phyloP scores from a whole-genome alignment of 2,329 filamentous ascomycete species.

The Aspergillus phoenicis region DNA sequence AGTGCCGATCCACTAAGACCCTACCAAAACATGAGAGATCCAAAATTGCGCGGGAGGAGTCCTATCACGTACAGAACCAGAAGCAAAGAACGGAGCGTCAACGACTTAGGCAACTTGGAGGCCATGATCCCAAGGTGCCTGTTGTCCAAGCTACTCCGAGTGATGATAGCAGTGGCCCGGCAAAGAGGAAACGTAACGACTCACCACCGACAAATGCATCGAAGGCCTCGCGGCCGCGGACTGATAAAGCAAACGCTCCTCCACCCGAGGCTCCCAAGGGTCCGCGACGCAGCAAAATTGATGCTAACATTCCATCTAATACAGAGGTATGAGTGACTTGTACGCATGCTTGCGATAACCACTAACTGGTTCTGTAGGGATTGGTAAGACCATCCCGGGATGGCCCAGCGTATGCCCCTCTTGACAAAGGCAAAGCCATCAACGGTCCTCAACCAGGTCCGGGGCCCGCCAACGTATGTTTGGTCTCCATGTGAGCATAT shows the following conservation, averaged over 20 bases:
- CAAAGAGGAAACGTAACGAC: conserved; percentile 40
- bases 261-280: conserved; percentile 29
- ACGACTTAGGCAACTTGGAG: conserved; percentile 46
- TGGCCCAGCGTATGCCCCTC: conserved; percentile 33
- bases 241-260: conserved; percentile 26
- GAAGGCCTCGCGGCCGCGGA: conserved; percentile 33
- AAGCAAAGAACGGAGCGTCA: conserved; percentile 42
- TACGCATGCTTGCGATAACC: not conserved
- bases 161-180: conserved; percentile 17
- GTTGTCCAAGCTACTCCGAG: conserved; percentile 35
- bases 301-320: conserved; percentile 26
- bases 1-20: conserved; percentile 37
- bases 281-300: conserved; percentile 25
- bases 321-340: conserved; percentile 22
- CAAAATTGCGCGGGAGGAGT: conserved; percentile 42
- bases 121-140: conserved; percentile 50
- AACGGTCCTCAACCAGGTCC: conserved; percentile 20
- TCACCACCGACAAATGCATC: conserved; percentile 26
- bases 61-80: conserved; percentile 34
- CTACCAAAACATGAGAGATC: conserved; percentile 43
- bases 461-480: conserved; percentile 26
- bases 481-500: not conserved
- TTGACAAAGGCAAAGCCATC: conserved; percentile 22
- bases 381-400: conserved; percentile 46
- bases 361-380: conserved; percentile 28